Evolutionary conservation across 1,139 yeast species (phyloP).

Genomic region (Pneumocystis oryctolagi): DNA sequence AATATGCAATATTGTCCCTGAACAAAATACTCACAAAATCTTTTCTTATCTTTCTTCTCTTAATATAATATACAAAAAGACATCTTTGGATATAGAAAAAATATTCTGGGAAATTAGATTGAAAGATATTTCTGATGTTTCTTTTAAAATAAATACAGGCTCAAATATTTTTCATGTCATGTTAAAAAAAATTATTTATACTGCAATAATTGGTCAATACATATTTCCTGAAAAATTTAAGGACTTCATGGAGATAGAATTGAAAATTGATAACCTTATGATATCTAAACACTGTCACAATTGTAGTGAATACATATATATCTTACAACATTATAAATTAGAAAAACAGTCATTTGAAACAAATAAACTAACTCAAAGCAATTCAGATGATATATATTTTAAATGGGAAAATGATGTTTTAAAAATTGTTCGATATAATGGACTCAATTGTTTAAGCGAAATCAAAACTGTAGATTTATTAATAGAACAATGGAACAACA

Average conservation of each 20-base stretch:
- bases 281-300: background rate
- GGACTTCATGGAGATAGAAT: background rate
- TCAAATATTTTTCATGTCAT: background rate
- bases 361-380: background rate
- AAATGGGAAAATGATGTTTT: background rate
- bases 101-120: background rate
- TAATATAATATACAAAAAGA: background rate
- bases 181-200: background rate
- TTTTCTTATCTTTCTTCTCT: background rate
- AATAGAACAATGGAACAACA: background rate
- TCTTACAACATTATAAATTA: background rate
- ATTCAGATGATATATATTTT: background rate
- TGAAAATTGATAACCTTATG: background rate
- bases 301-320: background rate
- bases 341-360: background rate
- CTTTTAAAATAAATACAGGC: background rate
- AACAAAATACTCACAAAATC: background rate
- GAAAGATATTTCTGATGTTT: background rate
- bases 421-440: background rate
- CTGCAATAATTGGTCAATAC: background rate
- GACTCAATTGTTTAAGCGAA: background rate
- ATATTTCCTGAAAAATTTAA: background rate
- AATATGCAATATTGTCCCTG: background rate
- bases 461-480: background rate
- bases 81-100: background rate